Evolutionary conservation across 148 eudicot species (phyloP), one percentile per base, ranked within the genome.

Genomic region (Diospyros kaki): DNA sequence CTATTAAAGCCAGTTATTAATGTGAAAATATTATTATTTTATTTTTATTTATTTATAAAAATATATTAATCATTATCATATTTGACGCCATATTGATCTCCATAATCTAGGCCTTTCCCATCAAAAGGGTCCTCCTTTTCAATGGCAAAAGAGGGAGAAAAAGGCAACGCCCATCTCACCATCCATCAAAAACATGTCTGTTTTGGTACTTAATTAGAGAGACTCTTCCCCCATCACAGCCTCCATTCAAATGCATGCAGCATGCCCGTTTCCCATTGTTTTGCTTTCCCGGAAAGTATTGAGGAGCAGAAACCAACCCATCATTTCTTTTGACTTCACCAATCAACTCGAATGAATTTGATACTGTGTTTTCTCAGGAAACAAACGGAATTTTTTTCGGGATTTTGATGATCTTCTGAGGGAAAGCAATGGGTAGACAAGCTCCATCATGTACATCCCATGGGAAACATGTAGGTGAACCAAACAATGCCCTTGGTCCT

Each of bases 321-420:
- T 40, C 18, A n/a, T 50, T 28, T 38, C 71, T 68, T 68, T 68
- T 68, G 71, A 68, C 71, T 68, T 68, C 71, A 68, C 71, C 58
- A 11, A 51, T 58, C 71, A 51, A 68, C 58, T 68, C 9, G 2
- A 10, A 18, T 68, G 71, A 51, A 51, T 68, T 68, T 67, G n/a
- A 28, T 51, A 48, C 50, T 68, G 58, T 42, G 50, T 50, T 51
- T 68, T 54, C 40, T 6, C 54, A 51, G 58, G 17, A 68, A 68
- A 28, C 58, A 68, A 51, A 68, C 2, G 9, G 9, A 12, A 51
- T 51, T 67, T 68, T n/a, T 45, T 68, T 68, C 5, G 42, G 56
- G 3, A 10, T 51, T 52, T 28, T 50, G 44, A 51, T n/a, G 38
- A 58, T 58, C 2, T 58, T 58, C 18, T 3, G 2, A n/a, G 4